Evolutionary conservation across 2,329 filamentous ascomycete genomes (phyloP).

Genomic region (Fusarium sp.): DNA sequence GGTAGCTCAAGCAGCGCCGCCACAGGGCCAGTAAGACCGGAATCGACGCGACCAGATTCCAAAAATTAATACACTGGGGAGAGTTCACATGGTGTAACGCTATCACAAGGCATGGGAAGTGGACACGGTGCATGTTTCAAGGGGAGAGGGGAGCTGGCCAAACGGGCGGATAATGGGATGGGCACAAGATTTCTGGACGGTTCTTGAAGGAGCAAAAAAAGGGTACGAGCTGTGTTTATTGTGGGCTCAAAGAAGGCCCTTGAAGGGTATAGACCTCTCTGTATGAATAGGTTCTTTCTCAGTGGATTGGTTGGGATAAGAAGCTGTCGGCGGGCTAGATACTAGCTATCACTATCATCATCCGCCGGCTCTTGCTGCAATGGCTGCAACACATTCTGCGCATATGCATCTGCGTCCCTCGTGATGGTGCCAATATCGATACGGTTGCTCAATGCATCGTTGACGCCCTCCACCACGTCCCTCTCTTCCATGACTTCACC

Average conservation of each 20-base stretch:
- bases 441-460: slow-evolving; percentile 72
- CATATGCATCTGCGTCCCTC: slow-evolving; percentile 73
- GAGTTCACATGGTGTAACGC: slow-evolving; percentile 17
- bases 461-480: slow-evolving; percentile 78
- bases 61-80: slow-evolving; percentile 43
- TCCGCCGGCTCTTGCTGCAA: slow-evolving; percentile 40
- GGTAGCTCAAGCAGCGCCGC: slow-evolving; percentile 64
- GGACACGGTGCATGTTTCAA: slow-evolving; percentile 21
- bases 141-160: slow-evolving; percentile 2
- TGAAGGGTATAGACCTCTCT: slow-evolving; percentile 40
- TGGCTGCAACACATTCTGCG: slow-evolving; percentile 56
- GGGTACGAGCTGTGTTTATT: slow-evolving; percentile 28
- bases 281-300: slow-evolving; percentile 44
- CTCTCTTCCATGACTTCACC: slow-evolving; percentile 82
- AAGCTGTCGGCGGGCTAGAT: slow-evolving; percentile 21
- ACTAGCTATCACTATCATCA: slow-evolving; percentile 21
- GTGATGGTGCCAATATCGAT: slow-evolving; percentile 73
- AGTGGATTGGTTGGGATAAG: slow-evolving; percentile 36
- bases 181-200: slow-evolving; percentile 5
- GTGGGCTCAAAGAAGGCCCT: slow-evolving; percentile 28
- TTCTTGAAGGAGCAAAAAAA: slow-evolving; percentile 25
- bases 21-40: slow-evolving; percentile 54
- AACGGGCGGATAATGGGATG: slow-evolving; percentile 2
- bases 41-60: slow-evolving; percentile 53
- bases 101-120: slow-evolving; percentile 15